Conservation (phyloP, 225 moss, liverwort and hornwort species). For the Asterella californica region DNA sequence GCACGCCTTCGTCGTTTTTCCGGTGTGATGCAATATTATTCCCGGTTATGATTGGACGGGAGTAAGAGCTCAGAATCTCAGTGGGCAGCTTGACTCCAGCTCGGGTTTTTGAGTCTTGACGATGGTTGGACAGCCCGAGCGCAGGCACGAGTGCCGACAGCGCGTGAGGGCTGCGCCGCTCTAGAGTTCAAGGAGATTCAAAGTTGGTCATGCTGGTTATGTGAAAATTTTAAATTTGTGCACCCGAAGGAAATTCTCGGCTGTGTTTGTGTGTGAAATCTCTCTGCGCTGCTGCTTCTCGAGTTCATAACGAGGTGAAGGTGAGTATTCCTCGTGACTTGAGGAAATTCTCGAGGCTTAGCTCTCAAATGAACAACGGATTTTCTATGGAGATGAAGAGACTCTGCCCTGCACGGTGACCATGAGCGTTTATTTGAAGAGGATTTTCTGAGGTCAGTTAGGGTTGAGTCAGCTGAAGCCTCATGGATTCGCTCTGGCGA, state of each 20-base stretch:
- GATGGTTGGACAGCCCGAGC: background rate
- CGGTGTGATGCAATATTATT: background rate
- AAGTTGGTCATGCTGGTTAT: background rate
- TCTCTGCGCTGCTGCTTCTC: no score
- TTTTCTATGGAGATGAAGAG: background rate
- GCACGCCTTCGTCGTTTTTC: background rate
- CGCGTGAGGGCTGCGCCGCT: background rate
- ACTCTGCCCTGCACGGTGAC: background rate
- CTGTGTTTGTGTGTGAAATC: background rate
- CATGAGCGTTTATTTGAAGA: background rate
- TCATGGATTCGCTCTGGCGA: background rate
- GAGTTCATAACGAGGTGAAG: background rate
- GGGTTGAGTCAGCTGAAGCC: constrained; percentile 11
- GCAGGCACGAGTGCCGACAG: background rate
- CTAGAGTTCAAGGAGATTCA: background rate
- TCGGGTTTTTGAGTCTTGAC: background rate
- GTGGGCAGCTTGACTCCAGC: background rate
- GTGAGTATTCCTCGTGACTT: background rate
- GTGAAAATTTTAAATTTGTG: background rate
- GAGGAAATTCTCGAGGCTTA: background rate
- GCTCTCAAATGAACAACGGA: background rate
- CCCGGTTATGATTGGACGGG: background rate
- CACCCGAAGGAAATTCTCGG: background rate
- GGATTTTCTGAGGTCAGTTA: constrained; percentile 7
- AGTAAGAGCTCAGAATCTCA: background rate